phyloP scores from a whole-genome alignment of 768 basidiomycete genomes.

The Tylopilus sp. region DNA sequence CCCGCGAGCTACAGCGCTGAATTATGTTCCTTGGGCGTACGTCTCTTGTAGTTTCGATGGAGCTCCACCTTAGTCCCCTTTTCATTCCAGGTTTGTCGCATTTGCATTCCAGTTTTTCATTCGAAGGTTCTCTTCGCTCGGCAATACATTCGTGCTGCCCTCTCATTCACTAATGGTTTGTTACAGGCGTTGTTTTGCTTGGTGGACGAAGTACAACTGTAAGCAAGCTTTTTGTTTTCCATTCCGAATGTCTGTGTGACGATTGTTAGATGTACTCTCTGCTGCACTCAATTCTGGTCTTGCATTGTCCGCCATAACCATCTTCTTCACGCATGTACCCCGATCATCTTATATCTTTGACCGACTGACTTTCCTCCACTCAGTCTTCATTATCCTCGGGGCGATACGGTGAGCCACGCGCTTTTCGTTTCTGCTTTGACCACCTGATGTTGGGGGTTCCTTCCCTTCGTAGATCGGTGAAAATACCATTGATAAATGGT shows the following conservation, averaged over 20 bases:
- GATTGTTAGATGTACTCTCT: constrained; percentile 57
- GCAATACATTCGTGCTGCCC: too few species aligned
- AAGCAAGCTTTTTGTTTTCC: constrained; percentile 9
- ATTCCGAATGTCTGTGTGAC: neutral
- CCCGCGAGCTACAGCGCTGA: constrained; percentile 82
- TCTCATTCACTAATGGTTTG: too few species aligned
- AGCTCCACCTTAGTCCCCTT: too few species aligned
- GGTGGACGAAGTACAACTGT: constrained; percentile 83
- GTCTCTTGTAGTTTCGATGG: constrained; percentile 1
- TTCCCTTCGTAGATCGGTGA: constrained; percentile 18
- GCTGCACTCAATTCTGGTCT: constrained; percentile 75
- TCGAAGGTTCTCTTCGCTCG: too few species aligned
- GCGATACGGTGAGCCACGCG: constrained; percentile 20
- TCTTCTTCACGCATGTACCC: constrained; percentile 62
- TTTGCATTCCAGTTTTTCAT: too few species aligned
- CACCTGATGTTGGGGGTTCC: too few species aligned
- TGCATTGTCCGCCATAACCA: constrained; percentile 59
- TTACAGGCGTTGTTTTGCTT: constrained; percentile 52
- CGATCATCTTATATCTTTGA: neutral
- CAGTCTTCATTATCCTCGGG: constrained; percentile 28
- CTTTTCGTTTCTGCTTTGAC: neutral
- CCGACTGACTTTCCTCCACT: too few species aligned
- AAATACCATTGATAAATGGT: constrained; percentile 22
- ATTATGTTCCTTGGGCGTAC: constrained; percentile 75
- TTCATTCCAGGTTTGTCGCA: too few species aligned